Percentiles rank a stretch among this genome's conserved stretches.
Conservation (phyloP, 2,329 filamentous ascomycete genomes). For the Teratosphaeria nubilosa region DNA sequence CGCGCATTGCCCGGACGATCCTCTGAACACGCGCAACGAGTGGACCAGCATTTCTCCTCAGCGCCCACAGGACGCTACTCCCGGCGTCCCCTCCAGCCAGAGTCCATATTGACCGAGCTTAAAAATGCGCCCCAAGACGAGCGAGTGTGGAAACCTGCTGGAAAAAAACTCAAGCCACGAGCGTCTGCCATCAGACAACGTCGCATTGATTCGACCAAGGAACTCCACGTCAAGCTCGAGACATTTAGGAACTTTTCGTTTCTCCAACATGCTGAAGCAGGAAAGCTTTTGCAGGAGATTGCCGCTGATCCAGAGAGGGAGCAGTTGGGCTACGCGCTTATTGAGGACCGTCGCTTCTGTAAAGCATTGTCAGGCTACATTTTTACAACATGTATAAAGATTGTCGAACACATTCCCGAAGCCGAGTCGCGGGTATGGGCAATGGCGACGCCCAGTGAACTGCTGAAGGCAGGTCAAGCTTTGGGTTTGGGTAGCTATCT, state of each 20-base stretch:
- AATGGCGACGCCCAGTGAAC: neutral
- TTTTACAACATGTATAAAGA: neutral
- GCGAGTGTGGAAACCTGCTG: neutral
- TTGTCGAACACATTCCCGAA: neutral
- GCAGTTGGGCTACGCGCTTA: neutral
- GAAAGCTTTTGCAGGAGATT: constrained; percentile 1
- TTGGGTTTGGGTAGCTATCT: neutral
- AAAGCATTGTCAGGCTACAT: neutral
- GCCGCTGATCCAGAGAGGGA: neutral
- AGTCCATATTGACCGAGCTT: neutral
- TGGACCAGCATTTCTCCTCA: neutral
- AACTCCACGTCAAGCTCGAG: neutral
- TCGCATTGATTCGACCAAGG: neutral
- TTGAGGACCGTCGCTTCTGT: neutral
- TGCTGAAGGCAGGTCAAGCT: neutral
- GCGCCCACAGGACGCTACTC: neutral
- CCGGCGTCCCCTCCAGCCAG: neutral
- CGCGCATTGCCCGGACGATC: neutral
- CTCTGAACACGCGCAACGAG: neutral
- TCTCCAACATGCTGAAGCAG: neutral
- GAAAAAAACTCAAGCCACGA: neutral
- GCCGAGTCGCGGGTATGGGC: neutral
- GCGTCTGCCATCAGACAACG: neutral
- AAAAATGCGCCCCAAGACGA: neutral
- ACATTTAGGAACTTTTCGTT: neutral